Evolutionary conservation across 768 basidiomycete genomes (phyloP), one percentile per base, ranked within the genome.

Genomic region (Trametopsis cervina): DNA sequence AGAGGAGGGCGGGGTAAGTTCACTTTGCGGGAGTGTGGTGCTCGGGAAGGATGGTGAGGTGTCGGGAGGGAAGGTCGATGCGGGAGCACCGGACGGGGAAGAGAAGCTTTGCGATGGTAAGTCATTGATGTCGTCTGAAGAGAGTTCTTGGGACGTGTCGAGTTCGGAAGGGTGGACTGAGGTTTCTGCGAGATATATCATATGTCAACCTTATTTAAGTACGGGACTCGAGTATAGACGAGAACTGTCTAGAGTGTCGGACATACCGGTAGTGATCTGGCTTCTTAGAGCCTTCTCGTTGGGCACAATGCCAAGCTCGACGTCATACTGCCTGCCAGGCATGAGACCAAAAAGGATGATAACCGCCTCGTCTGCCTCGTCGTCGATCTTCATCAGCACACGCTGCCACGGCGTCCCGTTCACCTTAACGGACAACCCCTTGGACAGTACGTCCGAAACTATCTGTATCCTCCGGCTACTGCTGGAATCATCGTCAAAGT

Each of bases 331-430:
- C 47, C 88, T 76, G 1, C 88, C 88, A 3, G 91, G 92, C 70
- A 87, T 77, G 40, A 97, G 72, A 1, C 89, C 90, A 50, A 91
- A 93, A 22, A 97, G 78, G 50, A 95, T 88, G 44, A 96, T 89
- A 47, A 94, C 80, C 0, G 90, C 93, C 59, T 95, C 87, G 55
- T 94, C 91, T 0, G 76, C 74, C 45, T 80, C 77, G 38, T 92
- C 89, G 60, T 88, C 83, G 52, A 89, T 79, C 45, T 83, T 80
- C 48, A 89, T 79, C 58, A 89, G 77, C 20, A 89, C 85, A 43
- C 82, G 73, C 58, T 83, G 79, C 89, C 89, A 92, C 3, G 77
- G 77, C 4, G 81, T 72, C 23, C 79, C 79, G 54, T 93, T 91
- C 42, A 92, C 85, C 37, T 83, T 86, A 33, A 92, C 81, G 1